Evolutionary conservation across 352 stramenopile genomes (phyloP), one percentile per base, ranked within the genome.

Genomic region (Phytophthora vignae): DNA sequence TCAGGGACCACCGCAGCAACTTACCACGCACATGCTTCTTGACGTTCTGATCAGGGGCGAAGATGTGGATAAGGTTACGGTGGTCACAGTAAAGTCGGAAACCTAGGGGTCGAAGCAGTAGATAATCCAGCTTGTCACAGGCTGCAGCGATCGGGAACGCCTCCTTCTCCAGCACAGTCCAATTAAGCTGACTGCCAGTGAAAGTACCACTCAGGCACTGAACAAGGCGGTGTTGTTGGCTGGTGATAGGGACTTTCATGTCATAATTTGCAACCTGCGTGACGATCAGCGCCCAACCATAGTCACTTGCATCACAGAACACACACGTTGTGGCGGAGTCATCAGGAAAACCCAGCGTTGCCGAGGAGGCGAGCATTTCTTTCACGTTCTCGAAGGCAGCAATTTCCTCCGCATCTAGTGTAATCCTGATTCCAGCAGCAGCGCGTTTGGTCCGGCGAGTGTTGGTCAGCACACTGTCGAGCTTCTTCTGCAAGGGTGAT

Each of bases 21-120:
- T 70, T 68, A 10, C 63, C 63, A 53, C 46, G 19, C 0, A 60
- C 38, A 7, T 61, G 60, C 11, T 67, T 67, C 17, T 67, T 53
- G 9, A 55, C 27, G 14, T 38, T 19, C 33, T 33, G 38, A 11
- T 49, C 50, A n/a, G 50, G 60, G 15, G 60, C 60, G n/a, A 67
- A 67, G 1, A 67, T 17, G 9, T 55, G 50, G 31, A 67, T 67
- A 2, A 67, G 10, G 6, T 67, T 67, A 8, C 36, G 50, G 27
- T 67, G 50, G 17, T 67, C 52, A 11, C 60, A 60, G 22, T 55
- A 55, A 14, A 67, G 21, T 17, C 50, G 3, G 11, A 61, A 67
- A 1, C 21, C 15, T 46, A 55, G 50, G 0, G 60, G 50, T n/a
- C 50, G 9, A 4, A 67, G 50, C 3, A 67, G 25, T 25, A 67